These are phyloP conservation scores for Ophiostoma australiae DNA, from an alignment of 2,329 filamentous ascomycete species.

Conservation along the genomic window DNA sequence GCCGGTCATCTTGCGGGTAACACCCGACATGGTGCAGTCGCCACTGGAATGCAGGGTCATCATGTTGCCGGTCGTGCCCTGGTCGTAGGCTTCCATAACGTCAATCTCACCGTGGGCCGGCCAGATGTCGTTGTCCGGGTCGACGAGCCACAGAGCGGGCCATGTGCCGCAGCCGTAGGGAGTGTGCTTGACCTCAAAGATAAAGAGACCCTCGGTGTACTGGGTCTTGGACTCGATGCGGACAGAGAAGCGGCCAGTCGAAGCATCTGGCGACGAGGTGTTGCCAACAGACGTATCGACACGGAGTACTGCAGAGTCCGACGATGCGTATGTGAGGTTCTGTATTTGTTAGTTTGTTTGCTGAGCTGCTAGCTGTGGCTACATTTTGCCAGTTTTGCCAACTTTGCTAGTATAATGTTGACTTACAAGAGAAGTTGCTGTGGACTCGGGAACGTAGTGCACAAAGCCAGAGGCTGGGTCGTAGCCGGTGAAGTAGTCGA, in stretches of 20 bases:
- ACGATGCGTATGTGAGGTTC: slow-evolving; percentile 60
- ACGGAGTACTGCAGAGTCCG: slow-evolving; percentile 49
- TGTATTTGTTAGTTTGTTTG: slow-evolving; percentile 28
- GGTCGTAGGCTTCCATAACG: slow-evolving; percentile 43
- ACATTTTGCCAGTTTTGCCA: no score
- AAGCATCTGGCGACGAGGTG: slow-evolving; percentile 44
- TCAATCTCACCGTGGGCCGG: slow-evolving; percentile 44
- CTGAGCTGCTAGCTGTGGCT: no score
- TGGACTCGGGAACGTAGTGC: slow-evolving; percentile 46
- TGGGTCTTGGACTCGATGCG: slow-evolving; percentile 56
- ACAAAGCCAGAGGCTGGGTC: slow-evolving; percentile 51
- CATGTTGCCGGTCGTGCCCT: slow-evolving; percentile 48
- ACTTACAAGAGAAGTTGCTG: slow-evolving; percentile 42
- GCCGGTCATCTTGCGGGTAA: slow-evolving; percentile 52
- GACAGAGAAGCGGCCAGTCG: slow-evolving; percentile 58
- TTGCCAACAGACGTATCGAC: slow-evolving; percentile 58
- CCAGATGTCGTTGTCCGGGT: slow-evolving; percentile 48
- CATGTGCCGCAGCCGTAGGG: slow-evolving; percentile 60
- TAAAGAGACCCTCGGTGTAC: slow-evolving; percentile 60
- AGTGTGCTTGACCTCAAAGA: slow-evolving; percentile 61
- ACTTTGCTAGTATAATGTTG: not conserved
- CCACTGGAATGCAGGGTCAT: slow-evolving; percentile 56
- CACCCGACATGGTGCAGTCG: slow-evolving; percentile 48
- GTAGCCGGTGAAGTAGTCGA: slow-evolving; percentile 48
- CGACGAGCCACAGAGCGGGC: slow-evolving; percentile 63